Conservation (phyloP, 2,329 filamentous ascomycete genomes). For the Endothia cerciana region DNA sequence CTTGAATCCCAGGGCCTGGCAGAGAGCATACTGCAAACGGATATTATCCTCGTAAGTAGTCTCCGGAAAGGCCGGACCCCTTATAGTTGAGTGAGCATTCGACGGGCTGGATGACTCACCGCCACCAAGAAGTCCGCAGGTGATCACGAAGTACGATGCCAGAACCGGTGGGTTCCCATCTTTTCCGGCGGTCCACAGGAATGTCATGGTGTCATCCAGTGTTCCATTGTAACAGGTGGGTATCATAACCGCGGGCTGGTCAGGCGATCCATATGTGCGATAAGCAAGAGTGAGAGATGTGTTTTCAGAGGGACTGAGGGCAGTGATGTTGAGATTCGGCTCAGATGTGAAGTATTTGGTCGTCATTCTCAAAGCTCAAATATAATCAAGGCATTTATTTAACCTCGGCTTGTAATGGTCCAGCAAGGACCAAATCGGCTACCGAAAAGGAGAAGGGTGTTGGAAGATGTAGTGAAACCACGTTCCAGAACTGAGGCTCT, state of each 20-base stretch:
- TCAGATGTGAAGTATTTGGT: conserved; percentile 22
- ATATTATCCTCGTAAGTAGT: conserved; percentile 55
- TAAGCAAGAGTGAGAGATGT: conserved; percentile 21
- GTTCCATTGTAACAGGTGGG: conserved; percentile 19
- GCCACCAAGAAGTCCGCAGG: conserved; percentile 55
- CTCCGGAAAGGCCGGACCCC: conserved; percentile 46
- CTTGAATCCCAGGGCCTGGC: conserved; percentile 45
- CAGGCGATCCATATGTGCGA: conserved; percentile 16
- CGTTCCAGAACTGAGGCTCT: too few relatives aligned
- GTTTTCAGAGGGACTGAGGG: conserved; percentile 10
- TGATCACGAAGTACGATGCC: conserved; percentile 50
- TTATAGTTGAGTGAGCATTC: conserved; percentile 41
- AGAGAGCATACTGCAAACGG: conserved; percentile 50
- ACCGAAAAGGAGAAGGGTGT: too few relatives aligned
- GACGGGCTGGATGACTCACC: conserved; percentile 58
- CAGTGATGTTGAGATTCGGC: conserved; percentile 9
- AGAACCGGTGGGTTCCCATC: conserved; percentile 10
- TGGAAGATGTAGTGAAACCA: too few relatives aligned
- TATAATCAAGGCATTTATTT: background rate
- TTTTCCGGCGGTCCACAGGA: conserved; percentile 23
- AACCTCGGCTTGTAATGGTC: background rate
- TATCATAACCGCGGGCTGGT: conserved; percentile 17
- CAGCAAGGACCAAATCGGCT: background rate
- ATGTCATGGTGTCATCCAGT: conserved; percentile 15
- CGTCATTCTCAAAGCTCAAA: background rate